These are phyloP conservation scores for rapeseed (Brassica napus) DNA, from an alignment of 345 rosid genomes.

Conservation along the genomic window DNA sequence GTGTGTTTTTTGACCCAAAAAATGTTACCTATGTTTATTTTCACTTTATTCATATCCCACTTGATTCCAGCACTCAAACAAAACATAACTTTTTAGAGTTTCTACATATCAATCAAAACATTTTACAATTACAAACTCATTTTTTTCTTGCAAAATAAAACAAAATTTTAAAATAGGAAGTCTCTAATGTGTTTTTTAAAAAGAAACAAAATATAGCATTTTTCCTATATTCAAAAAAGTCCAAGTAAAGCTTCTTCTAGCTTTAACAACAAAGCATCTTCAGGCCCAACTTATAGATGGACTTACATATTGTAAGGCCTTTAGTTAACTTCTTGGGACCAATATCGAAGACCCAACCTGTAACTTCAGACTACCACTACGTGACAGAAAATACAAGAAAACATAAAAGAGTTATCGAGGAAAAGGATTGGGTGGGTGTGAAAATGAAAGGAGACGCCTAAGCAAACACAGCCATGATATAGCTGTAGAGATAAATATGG, in stretches of 20 bases:
- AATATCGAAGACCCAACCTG: background rate
- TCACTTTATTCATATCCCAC: background rate
- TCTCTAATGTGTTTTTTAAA: background rate
- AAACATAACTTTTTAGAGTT: background rate
- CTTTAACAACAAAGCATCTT: background rate
- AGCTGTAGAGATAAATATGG: constrained; percentile 38
- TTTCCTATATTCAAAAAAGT: background rate
- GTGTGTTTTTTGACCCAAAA: too few species aligned
- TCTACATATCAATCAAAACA: background rate
- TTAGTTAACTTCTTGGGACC: background rate
- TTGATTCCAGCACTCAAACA: constrained; percentile 17
- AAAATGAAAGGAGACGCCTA: constrained; percentile 35
- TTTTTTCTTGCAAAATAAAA: background rate
- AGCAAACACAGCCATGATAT: constrained; percentile 39
- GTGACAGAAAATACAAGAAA: background rate
- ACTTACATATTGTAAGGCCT: constrained; percentile 5
- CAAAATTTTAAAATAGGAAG: background rate
- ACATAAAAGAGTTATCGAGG: background rate
- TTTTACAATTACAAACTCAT: background rate
- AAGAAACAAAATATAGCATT: background rate
- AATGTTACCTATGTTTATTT: too few species aligned
- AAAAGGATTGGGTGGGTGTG: constrained; percentile 19
- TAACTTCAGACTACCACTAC: background rate
- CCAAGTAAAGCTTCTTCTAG: background rate
- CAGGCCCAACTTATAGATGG: constrained; percentile 20